A percentile compares a stretch with the other conserved stretches of the same genome.
Conservation (phyloP, 768 basidiomycete species). For the Hericium coralloides region DNA sequence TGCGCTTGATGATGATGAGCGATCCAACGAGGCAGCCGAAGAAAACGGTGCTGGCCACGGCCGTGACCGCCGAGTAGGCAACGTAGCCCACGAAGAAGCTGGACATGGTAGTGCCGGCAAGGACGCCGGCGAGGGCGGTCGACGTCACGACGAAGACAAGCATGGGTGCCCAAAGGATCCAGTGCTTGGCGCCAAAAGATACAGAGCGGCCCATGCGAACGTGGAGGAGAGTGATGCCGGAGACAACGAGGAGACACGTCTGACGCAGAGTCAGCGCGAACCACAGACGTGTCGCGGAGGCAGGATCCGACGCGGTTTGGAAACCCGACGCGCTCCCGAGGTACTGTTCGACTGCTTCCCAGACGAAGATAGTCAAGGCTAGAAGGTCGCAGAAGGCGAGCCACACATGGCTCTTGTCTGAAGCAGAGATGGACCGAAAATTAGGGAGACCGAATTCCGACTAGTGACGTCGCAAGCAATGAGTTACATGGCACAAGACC, state of each 20-base stretch:
- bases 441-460: constrained; percentile 70
- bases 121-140: constrained; percentile 47
- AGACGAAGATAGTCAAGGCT: constrained; percentile 53
- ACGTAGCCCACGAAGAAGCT: constrained; percentile 54
- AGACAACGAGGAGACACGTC: constrained; percentile 56
- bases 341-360: constrained; percentile 53
- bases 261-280: constrained; percentile 58
- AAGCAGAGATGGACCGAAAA: constrained; percentile 54
- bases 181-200: constrained; percentile 60
- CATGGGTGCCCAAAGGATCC: constrained; percentile 67
- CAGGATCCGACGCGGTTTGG: constrained; percentile 38
- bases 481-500: constrained; percentile 11
- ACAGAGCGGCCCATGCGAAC: constrained; percentile 64
- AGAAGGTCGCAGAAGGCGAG: constrained; percentile 58
- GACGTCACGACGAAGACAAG: constrained; percentile 45
- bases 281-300: constrained; percentile 58
- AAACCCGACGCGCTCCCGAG: constrained; percentile 35
- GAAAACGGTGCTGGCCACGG: constrained; percentile 39
- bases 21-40: constrained; percentile 58
- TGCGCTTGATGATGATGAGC: constrained; percentile 55
- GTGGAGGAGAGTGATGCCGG: constrained; percentile 53
- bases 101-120: constrained; percentile 43
- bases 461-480: constrained; percentile 27
- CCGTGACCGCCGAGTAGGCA: constrained; percentile 46
- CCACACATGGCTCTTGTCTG: constrained; percentile 69